These are phyloP conservation scores for Alternaria infectoria DNA, from an alignment of 2,329 filamentous ascomycete genomes.

Conservation along the genomic window DNA sequence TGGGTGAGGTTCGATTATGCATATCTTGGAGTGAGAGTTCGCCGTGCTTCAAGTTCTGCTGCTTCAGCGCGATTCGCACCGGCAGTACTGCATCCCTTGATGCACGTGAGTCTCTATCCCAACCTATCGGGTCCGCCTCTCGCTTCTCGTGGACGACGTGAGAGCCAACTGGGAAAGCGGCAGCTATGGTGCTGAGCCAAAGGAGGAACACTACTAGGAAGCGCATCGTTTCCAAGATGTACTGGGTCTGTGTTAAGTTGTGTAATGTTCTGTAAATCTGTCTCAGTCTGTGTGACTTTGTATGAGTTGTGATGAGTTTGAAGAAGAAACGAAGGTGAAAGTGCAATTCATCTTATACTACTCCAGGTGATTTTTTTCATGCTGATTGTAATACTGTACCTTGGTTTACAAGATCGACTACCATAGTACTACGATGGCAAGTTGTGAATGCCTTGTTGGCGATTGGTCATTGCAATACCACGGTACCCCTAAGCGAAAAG, in stretches of 20 bases:
- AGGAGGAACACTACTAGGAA: constrained; percentile 10
- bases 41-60: constrained; percentile 22
- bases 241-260: background rate
- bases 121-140: constrained; percentile 13
- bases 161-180: constrained; percentile 5
- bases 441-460: background rate
- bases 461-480: background rate
- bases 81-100: constrained; percentile 15
- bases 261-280: background rate
- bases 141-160: constrained; percentile 21
- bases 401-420: background rate
- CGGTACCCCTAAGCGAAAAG: background rate
- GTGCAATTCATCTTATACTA: background rate
- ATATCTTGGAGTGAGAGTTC: constrained; percentile 21
- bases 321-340: background rate
- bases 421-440: background rate
- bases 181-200: constrained; percentile 4
- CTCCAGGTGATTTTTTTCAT: background rate
- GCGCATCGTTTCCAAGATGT: constrained; percentile 9
- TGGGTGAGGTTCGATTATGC: constrained; percentile 23
- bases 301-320: background rate
- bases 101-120: constrained; percentile 20
- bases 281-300: background rate
- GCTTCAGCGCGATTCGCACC: constrained; percentile 17
- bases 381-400: background rate